These are phyloP conservation scores for Pestalotiopsis sp. DNA, from an alignment of 2,329 filamentous ascomycete species.

Conservation along the genomic window DNA sequence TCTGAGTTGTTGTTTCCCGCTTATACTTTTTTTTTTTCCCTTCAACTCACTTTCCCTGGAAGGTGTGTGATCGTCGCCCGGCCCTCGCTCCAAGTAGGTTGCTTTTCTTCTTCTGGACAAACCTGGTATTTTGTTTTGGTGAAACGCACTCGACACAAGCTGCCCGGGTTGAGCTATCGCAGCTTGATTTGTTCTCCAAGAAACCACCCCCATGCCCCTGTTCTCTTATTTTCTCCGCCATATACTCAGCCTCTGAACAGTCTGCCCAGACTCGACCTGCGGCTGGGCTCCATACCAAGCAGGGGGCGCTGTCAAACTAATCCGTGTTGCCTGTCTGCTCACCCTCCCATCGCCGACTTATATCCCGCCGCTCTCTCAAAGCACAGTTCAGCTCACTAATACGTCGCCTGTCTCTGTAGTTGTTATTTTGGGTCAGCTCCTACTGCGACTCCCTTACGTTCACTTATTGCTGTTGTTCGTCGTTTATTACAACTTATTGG, in stretches of 20 bases:
- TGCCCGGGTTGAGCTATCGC: slow-evolving; percentile 20
- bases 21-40: slow-evolving; percentile 3
- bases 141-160: slow-evolving; percentile 29
- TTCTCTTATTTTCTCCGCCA: neutral
- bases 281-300: neutral
- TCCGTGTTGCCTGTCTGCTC: neutral
- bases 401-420: neutral
- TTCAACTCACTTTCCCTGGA: neutral
- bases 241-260: neutral
- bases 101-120: slow-evolving; percentile 9
- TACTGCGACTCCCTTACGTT: neutral
- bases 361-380: neutral
- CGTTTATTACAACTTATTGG: neutral
- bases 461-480: neutral
- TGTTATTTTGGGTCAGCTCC: neutral
- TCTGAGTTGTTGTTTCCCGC: slow-evolving; percentile 1
- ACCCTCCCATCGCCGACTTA: neutral
- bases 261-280: neutral
- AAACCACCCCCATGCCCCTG: slow-evolving; percentile 16
- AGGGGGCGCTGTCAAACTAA: neutral
- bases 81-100: neutral
- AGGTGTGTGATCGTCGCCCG: slow-evolving; percentile 1
- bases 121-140: slow-evolving; percentile 21
- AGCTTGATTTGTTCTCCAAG: neutral
- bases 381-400: neutral